Evolutionary conservation across 768 basidiomycete species (phyloP).

Genomic region (Mycena floridula): DNA sequence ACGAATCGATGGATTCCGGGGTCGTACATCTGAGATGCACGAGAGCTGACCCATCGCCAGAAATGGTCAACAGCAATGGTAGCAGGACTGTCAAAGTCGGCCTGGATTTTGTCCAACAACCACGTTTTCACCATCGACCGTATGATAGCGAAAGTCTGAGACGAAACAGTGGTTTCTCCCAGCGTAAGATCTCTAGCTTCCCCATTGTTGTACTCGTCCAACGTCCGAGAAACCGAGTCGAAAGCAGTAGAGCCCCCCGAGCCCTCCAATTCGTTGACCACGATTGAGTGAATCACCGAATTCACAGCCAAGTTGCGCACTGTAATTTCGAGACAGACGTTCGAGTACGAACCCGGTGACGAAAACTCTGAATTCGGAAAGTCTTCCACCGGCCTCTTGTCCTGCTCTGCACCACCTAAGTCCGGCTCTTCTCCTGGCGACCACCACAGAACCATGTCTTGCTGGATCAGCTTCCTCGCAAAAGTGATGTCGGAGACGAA

Average conservation of each 20-base stretch:
- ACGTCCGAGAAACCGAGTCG: constrained; percentile 84
- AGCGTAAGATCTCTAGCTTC: constrained; percentile 71
- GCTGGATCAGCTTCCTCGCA: constrained; percentile 76
- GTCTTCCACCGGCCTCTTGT: constrained; percentile 71
- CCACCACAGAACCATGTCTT: constrained; percentile 97
- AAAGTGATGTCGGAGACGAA: constrained; percentile 86
- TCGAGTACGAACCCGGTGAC: constrained; percentile 81
- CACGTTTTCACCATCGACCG: constrained; percentile 87
- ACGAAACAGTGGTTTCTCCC: constrained; percentile 85
- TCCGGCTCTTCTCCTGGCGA: constrained; percentile 85
- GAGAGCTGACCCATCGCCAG: constrained; percentile 95
- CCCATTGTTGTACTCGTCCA: constrained; percentile 81
- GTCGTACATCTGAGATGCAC: constrained; percentile 83
- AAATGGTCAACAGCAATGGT: constrained; percentile 83
- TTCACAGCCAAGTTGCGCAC: constrained; percentile 92
- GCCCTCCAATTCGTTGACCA: constrained; percentile 97
- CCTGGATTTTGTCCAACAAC: constrained; percentile 81
- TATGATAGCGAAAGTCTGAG: constrained; percentile 78
- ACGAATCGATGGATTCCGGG: constrained; percentile 90
- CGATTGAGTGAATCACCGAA: constrained; percentile 86
- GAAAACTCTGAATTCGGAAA: constrained; percentile 80
- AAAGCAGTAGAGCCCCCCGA: constrained; percentile 91
- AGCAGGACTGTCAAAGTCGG: constrained; percentile 59
- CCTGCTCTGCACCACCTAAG: constrained; percentile 89
- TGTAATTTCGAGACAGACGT: constrained; percentile 87